Percentiles rank a stretch among this genome's conserved stretches.
These are phyloP conservation scores for Ogataea chonburiensis DNA, from an alignment of 805 yeast species.

Conservation along the genomic window DNA sequence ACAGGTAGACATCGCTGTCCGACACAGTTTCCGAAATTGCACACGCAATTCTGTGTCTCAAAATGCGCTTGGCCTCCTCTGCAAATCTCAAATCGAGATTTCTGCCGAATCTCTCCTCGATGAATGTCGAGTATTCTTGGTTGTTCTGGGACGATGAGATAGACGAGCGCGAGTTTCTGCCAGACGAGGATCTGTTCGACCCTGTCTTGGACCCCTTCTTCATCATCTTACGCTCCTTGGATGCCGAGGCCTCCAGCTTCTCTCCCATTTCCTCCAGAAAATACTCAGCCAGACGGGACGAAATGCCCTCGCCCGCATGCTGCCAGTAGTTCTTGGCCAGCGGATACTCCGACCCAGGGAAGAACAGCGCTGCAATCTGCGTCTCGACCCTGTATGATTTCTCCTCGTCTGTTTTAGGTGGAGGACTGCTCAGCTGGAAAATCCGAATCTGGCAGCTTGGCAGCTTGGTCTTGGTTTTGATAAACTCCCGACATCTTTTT, in stretches of 20 bases:
- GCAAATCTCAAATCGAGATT: slow-evolving; percentile 77
- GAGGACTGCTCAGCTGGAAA: slow-evolving; percentile 68
- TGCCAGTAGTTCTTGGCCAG: slow-evolving; percentile 93
- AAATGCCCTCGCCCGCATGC: slow-evolving; percentile 95
- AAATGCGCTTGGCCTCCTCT: slow-evolving; percentile 68
- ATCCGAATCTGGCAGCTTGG: slow-evolving; percentile 51
- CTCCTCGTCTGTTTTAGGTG: slow-evolving; percentile 61
- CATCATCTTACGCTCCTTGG: slow-evolving; percentile 19
- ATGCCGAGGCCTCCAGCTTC: slow-evolving; percentile 35
- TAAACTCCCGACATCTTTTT: slow-evolving; percentile 78
- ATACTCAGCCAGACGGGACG: slow-evolving; percentile 87
- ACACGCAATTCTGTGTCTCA: slow-evolving; percentile 73
- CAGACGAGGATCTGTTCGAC: slow-evolving; percentile 18
- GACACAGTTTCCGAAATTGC: slow-evolving; percentile 41
- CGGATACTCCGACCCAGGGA: slow-evolving; percentile 54
- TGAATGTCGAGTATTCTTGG: slow-evolving; percentile 60
- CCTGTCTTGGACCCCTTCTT: slow-evolving; percentile 6
- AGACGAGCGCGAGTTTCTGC: slow-evolving; percentile 32
- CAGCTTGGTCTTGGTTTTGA: slow-evolving; percentile 45
- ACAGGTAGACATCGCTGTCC: slow-evolving; percentile 72
- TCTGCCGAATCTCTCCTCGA: slow-evolving; percentile 91
- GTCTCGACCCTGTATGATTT: slow-evolving; percentile 60
- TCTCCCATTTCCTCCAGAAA: slow-evolving; percentile 58
- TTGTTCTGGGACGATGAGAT: slow-evolving; percentile 21
- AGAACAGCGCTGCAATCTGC: slow-evolving; percentile 75